Base-by-base conservation (phyloP, 1,284 basidiomycete genomes). In the Sanghuangporus sanghuang region DNA sequence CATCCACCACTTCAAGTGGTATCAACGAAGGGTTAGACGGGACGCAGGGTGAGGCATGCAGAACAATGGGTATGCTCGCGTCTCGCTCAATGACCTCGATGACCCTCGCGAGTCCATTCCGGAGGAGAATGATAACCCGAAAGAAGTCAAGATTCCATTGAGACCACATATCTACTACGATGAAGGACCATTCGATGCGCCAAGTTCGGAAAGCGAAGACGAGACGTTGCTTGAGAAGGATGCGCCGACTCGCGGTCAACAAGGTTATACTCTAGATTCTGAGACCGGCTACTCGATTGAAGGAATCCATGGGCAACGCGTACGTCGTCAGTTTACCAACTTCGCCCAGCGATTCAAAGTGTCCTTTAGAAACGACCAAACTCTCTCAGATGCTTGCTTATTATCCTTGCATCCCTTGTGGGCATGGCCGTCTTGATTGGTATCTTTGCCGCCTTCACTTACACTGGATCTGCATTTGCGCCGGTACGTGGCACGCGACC, bases 161-260 rank as follows among this genome's bases (percentile, higher is more conserved):
- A 57, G 73, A 66, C 84, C 84, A 6, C 72, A 75, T 14, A 76
- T 79, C 3, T 89, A 90, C 74, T 90, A 90, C 67, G 85, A 80
- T 35, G 87, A 90, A 27, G 87, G 87, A 0, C 79, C 83, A 0
- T 90, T 90, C 68, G 85, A 89, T 68, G 80, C 86, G 40, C 86
- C 88, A 6, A 88, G 84, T 69, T 89, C 87, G 14, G 84, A 86
- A 50, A 87, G 87, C 27, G 87, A 86, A 62, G 82, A 83, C 21
- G 83, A 84, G 27, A 76, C 75, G 8, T 72, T 80, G 55, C 71
- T 81, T 40, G 77, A 78, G 68, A 85, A 83, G 66, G 69, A 69
- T 14, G 8, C 40, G 6, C 1, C 8, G 32, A 23, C 9, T 1
- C 36, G 46, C 9, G 55, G n/a, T 14, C 59, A 46, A 16, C 39